A percentile compares a stretch with the other conserved stretches of the same genome.
These are phyloP conservation scores for Triglochin maritima DNA, from an alignment of 106 monocot species.

Conservation along the genomic window DNA sequence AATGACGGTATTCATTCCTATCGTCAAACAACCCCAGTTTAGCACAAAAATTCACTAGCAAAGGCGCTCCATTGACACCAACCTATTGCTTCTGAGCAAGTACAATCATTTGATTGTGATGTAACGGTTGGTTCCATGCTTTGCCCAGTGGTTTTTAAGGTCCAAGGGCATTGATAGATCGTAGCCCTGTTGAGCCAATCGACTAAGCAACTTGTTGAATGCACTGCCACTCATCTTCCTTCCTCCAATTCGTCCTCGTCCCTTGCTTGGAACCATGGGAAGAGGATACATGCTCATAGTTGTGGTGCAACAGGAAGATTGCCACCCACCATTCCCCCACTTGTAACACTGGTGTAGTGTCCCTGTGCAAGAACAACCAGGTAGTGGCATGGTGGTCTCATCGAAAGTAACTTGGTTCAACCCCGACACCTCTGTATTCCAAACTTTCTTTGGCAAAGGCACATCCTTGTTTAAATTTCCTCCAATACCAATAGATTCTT, in stretches of 20 bases:
- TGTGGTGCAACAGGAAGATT: conserved; percentile 50
- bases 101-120: conserved; percentile 50
- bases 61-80: no score
- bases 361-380: conserved; percentile 55
- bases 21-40: no score
- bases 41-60: no score
- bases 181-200: conserved; percentile 41
- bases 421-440: conserved; percentile 57
- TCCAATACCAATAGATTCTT: not conserved
- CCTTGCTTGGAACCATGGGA: conserved; percentile 43
- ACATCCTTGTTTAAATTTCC: conserved; percentile 18
- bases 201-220: conserved; percentile 44
- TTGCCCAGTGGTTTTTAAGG: conserved; percentile 64
- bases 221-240: conserved; percentile 60
- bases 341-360: conserved; percentile 51
- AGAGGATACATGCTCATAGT: conserved; percentile 51
- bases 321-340: conserved; percentile 70
- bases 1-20: no score
- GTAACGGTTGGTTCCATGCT: conserved; percentile 62
- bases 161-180: conserved; percentile 46
- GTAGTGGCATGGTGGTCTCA: conserved; percentile 46
- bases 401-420: conserved; percentile 48
- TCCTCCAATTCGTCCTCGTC: conserved; percentile 44
- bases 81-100: no score
- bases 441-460: conserved; percentile 31